Base-by-base conservation (phyloP, 106 monocot species). In the Dactylorhiza incarnata region DNA sequence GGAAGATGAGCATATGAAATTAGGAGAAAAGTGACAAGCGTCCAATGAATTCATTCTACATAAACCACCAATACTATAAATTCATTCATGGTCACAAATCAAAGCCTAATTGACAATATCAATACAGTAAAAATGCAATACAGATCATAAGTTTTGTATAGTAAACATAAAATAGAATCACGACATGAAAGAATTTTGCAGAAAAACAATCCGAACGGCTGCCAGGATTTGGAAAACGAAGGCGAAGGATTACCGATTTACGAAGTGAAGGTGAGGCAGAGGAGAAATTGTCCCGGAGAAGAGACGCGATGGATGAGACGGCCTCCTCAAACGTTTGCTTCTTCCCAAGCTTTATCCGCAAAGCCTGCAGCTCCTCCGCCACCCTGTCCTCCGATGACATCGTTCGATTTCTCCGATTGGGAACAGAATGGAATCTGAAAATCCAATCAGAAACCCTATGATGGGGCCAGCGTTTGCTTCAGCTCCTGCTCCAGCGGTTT, bases 241-340 rank as follows among this genome's bases (percentile, higher is more conserved):
- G 69, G 16, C 10, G 43, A 10, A n/a, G 69, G 11, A 45, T 67
- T 82, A 91, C 91, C 77, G 83, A 85, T 84, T 88, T 86, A 71
- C 91, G 91, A 70, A 94, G 81, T 9, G 87, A 49, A 2, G 85
- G 79, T 14, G 94, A 88, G 8, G 89, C 68, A 7, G 86, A 82
- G n/a, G 80, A 25, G 82, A 89, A 89, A 55, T 51, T 87, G 26
- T 81, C 81, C 9, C 82, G 82, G 14, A 91, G 73, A 66, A 87
- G n/a, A 16, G 73, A 59, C 11, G 82, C 55, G 76, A 91, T 83
- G 12, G 82, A 82, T 48, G 83, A 66, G 73, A 99, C 91, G 20
- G 96, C 90, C 15, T 79, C 91, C 83, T 97, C 92, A 78, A 97
- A 97, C 0, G 84, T 85, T 19, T 89, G 89, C 83, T 37, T 37